Percentiles rank a stretch among this genome's conserved stretches.
phyloP scores from a whole-genome alignment of 2,329 filamentous ascomycete genomes.

The Aspergillus luchuensis region DNA sequence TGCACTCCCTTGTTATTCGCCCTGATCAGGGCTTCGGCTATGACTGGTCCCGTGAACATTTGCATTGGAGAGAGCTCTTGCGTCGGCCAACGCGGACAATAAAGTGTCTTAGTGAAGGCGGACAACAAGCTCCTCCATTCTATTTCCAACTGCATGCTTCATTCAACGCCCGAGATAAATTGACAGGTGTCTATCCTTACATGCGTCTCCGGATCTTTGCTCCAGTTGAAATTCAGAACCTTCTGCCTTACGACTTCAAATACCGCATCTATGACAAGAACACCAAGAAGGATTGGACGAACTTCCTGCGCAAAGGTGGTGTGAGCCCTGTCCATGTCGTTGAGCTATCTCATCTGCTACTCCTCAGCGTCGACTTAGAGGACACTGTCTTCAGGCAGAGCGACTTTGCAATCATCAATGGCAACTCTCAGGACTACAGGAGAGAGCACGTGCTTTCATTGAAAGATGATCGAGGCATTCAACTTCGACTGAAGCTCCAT shows the following conservation, averaged over 20 bases:
- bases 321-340: conserved; percentile 97
- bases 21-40: conserved; percentile 97
- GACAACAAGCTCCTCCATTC: conserved; percentile 76
- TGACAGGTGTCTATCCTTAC: conserved; percentile 84
- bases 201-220: conserved; percentile 92
- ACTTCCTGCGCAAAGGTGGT: conserved; percentile 93
- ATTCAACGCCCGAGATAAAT: conserved; percentile 79
- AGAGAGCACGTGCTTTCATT: conserved; percentile 77
- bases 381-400: conserved; percentile 93
- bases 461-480: conserved; percentile 80
- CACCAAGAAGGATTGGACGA: conserved; percentile 98
- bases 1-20: conserved; percentile 83
- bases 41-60: conserved; percentile 83
- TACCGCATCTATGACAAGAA: conserved; percentile 99
- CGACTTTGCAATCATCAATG: conserved; percentile 96
- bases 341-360: conserved; percentile 86
- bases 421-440: conserved; percentile 81
- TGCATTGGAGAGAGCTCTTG: conserved; percentile 92
- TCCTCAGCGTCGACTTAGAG: conserved; percentile 94
- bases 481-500: conserved; percentile 80
- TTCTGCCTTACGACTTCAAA: conserved; percentile 97
- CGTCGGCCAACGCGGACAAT: conserved; percentile 82
- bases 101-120: conserved; percentile 82
- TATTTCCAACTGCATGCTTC: conserved; percentile 94
- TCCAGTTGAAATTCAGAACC: conserved; percentile 89